Base-by-base conservation (phyloP, 768 basidiomycete species). In the Rhizopogon rudus region DNA sequence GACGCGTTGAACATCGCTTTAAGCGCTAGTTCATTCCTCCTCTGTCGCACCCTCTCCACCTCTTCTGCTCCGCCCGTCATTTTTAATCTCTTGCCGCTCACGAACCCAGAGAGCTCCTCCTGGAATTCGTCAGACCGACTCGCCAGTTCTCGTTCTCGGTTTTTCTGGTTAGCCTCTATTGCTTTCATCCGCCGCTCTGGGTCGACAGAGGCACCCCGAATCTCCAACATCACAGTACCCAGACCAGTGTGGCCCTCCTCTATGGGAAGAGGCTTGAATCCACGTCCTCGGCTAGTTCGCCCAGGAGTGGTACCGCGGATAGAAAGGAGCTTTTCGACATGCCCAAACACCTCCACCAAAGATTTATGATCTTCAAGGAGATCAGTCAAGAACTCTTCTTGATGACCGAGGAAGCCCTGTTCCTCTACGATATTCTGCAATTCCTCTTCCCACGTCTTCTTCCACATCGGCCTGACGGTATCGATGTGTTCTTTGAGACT, bases 401-500 rank as follows among this genome's bases (percentile, higher is more conserved):
- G 95, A 65, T 97, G 91, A 7, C 82, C 84, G 57, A 98, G 74
- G 75, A 97, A 90, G 62, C 94, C 91, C 67, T 99, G 95, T 69
- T 99, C 96, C 68, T 97, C 94, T 55, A 98, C 89, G 54, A 99
- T 94, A 60, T 93, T 92, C 77, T 93, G 89, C 67, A 99, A 69
- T 73, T 99, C 96, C 66, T 92, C 86, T 65, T 91, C 90, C 96
- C 96, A 99, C 17, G 94, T 98, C 80, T 95, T 93, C 78, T 95
- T 91, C 96, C 96, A 99, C 81, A 91, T 92, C 42, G 96, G 93
- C 65, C 89, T 93, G 64, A 95, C 81, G 10, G 91, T 88, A 62
- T 86, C 82, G 61, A 98, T 89, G 69, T 96, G 92, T 61, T 87
- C 84, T 64, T 83, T 83, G 55, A 98, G 75, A 63, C 82, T 86